Evolutionary conservation across 768 basidiomycete genomes (phyloP).

Genomic region (Hygrophorus pudorinus): DNA sequence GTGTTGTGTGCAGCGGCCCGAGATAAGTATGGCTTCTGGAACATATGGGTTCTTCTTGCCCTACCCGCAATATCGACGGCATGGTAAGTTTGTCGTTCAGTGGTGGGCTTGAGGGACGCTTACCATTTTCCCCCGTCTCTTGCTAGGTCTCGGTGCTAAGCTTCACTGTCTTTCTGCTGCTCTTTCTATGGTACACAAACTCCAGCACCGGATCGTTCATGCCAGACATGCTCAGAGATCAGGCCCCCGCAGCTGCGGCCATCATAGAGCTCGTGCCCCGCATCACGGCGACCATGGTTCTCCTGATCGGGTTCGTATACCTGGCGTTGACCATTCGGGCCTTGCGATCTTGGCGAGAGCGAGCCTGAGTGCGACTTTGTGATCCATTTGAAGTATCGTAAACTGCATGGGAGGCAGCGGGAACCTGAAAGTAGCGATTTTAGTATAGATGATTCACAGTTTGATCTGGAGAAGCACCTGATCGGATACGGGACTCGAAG

Average conservation of each 20-base stretch:
- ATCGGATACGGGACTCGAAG: too few relatives aligned
- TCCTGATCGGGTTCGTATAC: background rate
- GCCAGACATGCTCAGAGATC: background rate
- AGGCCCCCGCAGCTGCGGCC: background rate
- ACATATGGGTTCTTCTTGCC: background rate
- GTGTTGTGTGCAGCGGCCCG: too few relatives aligned
- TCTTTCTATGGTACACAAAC: background rate
- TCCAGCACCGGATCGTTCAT: background rate
- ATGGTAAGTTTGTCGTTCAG: background rate
- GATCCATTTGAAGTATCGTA: too few relatives aligned
- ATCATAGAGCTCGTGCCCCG: background rate
- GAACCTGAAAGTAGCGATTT: too few relatives aligned
- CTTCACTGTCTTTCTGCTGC: background rate
- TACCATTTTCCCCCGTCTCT: background rate
- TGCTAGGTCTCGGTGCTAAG: background rate
- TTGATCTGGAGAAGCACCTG: too few relatives aligned
- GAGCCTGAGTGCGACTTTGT: too few relatives aligned
- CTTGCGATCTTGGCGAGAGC: background rate
- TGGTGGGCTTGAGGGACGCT: background rate
- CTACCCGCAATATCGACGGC: background rate
- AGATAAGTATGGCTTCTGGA: background rate
- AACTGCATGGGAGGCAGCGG: too few relatives aligned
- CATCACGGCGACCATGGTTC: background rate
- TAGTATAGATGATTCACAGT: too few relatives aligned
- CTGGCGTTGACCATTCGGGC: background rate